Evolutionary conservation across 371 early-diverging fungal genomes (phyloP), one percentile per base, ranked within the genome.

Genomic region (Lichtheimia hyalospora): DNA sequence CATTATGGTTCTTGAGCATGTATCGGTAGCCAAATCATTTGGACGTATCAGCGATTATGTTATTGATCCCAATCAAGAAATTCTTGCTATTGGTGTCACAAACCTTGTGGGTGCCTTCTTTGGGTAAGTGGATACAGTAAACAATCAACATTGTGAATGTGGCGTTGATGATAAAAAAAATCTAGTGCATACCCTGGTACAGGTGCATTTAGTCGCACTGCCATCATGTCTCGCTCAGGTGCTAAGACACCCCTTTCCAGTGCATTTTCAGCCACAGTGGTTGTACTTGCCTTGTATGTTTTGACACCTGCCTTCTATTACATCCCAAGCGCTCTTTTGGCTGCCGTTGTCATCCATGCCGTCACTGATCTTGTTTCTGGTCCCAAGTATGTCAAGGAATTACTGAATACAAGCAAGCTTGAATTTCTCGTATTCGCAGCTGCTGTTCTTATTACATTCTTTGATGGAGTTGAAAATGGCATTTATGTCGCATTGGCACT

Each of bases 201-300:
- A 28, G 96, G 95, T 16, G 91, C 94, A 3, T 94, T 96, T 65
- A 91, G 92, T 15, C 87, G 97, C 56, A 89, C 92, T 0, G 92
- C 94, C 18, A 84, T 95, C 63, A 93, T 92, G 80, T 73, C 85
- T 44, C 74, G 86, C 52, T 85, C 90, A 13, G 94, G 94, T 5
- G 91, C 89, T 21, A 78, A 87, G 49, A 91, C 94, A 0, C 95
- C 97, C 0, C 64, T 92, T 4, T 90, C 92, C 1, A 90, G 92
- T 16, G 66, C 91, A 20, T 84, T 92, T 69, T 87, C 92, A 3
- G 91, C 85, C 1, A 57, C 71, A 13, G 73, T 93, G 6, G 90
- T 96, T 8, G 72, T 93, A 0, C 63, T 93, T 4, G 89, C 92
- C 5, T 72, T 96, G 25, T 91, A 88, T 64, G 71, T 82, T n/a